Percentiles rank a stretch among this genome's conserved stretches.
These are phyloP conservation scores for Camellia lanceoleosa DNA, from an alignment of 148 eudicot species.

Conservation along the genomic window DNA sequence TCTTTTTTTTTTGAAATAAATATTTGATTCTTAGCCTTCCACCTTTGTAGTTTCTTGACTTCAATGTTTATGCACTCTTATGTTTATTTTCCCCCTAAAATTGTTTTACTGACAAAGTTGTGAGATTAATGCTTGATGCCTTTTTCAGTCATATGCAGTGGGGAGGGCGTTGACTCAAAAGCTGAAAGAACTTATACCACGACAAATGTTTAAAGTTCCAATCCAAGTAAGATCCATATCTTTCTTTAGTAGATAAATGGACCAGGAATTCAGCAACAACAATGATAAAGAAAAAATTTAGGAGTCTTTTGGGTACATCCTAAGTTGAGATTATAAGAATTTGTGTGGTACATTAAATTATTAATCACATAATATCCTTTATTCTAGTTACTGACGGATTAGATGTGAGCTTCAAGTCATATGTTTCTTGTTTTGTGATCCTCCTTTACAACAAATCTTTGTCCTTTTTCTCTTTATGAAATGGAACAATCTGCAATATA, in stretches of 20 bases:
- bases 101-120: constrained; percentile 6
- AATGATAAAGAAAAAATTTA: neutral
- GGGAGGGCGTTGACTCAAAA: constrained; percentile 97
- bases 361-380: no score
- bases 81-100: neutral
- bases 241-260: neutral
- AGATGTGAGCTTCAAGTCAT: neutral
- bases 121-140: neutral
- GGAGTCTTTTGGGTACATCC: neutral
- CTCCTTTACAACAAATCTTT: neutral
- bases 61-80: neutral
- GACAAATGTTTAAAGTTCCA: constrained; percentile 98
- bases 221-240: constrained; percentile 62
- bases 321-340: neutral
- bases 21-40: neutral
- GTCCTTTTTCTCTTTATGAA: neutral
- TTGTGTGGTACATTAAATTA: neutral
- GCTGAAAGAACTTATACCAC: constrained; percentile 94
- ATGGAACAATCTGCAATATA: no score
- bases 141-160: constrained; percentile 71
- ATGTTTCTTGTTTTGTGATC: neutral
- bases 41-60: neutral
- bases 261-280: neutral
- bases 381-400: no score
- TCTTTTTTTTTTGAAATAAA: no score